Base-by-base conservation (phyloP, 2,329 filamentous ascomycete genomes). In the Fusarium concolor region DNA sequence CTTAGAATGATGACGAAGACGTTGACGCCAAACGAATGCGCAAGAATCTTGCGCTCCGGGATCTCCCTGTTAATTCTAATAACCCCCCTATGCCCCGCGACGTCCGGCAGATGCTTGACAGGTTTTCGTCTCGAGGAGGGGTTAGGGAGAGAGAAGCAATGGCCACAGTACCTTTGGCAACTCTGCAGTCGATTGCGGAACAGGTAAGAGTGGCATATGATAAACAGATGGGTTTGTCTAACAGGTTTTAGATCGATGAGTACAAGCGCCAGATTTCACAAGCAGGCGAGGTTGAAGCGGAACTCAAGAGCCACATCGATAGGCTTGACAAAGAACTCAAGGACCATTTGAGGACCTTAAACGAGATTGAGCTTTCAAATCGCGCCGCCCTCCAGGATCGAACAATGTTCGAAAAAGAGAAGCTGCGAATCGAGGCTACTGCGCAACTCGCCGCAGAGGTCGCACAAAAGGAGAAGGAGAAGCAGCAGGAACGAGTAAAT, bases 341-440 rank as follows among this genome's bases (percentile, higher is more conserved):
- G 29, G 83, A 83, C 18, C 80, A 84, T 52, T 77, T 82, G 47
- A 77, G 76, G 22, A 84, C 84, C 3, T 74, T 83, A 4, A 77
- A 78, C 22, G 75, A 76, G 8, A 81, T 87, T 6, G 83, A 87
- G 49, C 74, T 77, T 10, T 81, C 80, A 42, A 84, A 83, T 58
- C 82, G 84, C 66, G 79, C 79, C 15, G 85, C 87, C 4, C 74
- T 88, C 7, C 76, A 83, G 57, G 86, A 89, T 22, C 83, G 85
- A 33, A 79, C 78, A 33, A 71, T 70, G 7, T 85, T 84, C 39
- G 81, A 87, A 67, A 78, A 75, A 20, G 79, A 87, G 31, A 81
- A 81, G 49, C 76, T 80, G 38, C 80, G 84, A 42, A 76, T 80
- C 0, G 78, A 78, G 2, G 68, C 73, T 6, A 51, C 75, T 3